Evolutionary conservation across 1,284 basidiomycete species (phyloP).

Genomic region (Wallemia mellicola): DNA sequence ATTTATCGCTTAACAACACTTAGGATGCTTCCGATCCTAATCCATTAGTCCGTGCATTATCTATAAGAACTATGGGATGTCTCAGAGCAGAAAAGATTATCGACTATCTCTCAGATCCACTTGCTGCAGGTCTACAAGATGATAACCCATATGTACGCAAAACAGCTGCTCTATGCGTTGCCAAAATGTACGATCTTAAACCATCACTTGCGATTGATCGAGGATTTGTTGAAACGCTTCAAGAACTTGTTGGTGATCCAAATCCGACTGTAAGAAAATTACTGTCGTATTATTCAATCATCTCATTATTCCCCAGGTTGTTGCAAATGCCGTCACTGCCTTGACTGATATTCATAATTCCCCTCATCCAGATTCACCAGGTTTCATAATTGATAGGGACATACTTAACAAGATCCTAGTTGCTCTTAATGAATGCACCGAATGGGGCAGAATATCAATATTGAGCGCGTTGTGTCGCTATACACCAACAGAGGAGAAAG

Average conservation of each 20-base stretch:
- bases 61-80: conserved; percentile 93
- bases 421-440: conserved; percentile 89
- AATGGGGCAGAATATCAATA: conserved; percentile 90
- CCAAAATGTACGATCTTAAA: conserved; percentile 88
- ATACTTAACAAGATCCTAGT: conserved; percentile 72
- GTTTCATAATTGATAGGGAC: conserved; percentile 50
- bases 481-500: conserved; percentile 52
- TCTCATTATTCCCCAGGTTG: conserved; percentile 28
- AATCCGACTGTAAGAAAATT: conserved; percentile 60
- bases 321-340: conserved; percentile 77
- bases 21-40: conserved; percentile 89
- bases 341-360: conserved; percentile 63
- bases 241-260: conserved; percentile 62
- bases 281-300: neutral
- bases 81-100: conserved; percentile 94
- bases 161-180: conserved; percentile 77
- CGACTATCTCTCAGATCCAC: conserved; percentile 80
- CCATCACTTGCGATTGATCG: conserved; percentile 82
- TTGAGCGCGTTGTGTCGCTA: conserved; percentile 64
- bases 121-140: conserved; percentile 67
- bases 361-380: conserved; percentile 9
- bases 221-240: conserved; percentile 64
- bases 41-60: conserved; percentile 77
- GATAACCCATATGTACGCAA: conserved; percentile 95
- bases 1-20: conserved; percentile 2